These are phyloP conservation scores for Odontarrhena argentea DNA, from an alignment of 345 rosid genomes.

Conservation along the genomic window DNA sequence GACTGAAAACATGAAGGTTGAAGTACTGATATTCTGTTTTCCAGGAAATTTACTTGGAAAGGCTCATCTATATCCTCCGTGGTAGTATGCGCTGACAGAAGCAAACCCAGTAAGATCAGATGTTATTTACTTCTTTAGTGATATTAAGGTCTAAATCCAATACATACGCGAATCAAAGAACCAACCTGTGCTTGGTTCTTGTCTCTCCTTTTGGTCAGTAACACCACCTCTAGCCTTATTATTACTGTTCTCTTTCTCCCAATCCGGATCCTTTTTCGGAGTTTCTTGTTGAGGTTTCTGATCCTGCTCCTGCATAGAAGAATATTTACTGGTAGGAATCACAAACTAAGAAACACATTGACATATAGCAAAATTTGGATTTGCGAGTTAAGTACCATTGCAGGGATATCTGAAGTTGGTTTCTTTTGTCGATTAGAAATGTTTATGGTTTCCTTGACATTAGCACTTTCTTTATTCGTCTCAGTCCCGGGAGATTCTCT, in stretches of 20 bases:
- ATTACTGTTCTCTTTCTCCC: slow-evolving; percentile 17
- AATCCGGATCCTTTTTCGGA: slow-evolving; percentile 36
- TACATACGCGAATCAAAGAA: slow-evolving; percentile 26
- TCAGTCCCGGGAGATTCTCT: slow-evolving; percentile 36
- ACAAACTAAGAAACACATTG: slow-evolving; percentile 4
- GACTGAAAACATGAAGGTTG: neutral
- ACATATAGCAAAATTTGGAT: slow-evolving; percentile 8
- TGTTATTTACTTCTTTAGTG: neutral
- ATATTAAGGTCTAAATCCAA: neutral
- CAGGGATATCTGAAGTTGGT: slow-evolving; percentile 31
- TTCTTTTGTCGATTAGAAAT: slow-evolving; percentile 29
- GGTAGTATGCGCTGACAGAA: slow-evolving; percentile 46
- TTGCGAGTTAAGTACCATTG: slow-evolving; percentile 38
- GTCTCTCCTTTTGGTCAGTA: slow-evolving; percentile 46
- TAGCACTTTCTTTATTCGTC: slow-evolving; percentile 19
- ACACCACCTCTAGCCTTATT: slow-evolving; percentile 27
- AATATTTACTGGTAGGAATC: slow-evolving; percentile 1
- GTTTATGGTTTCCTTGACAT: slow-evolving; percentile 36
- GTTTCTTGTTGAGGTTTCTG: slow-evolving; percentile 36
- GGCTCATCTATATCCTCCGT: slow-evolving; percentile 55
- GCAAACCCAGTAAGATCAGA: slow-evolving; percentile 5
- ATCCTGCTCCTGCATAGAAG: slow-evolving; percentile 14
- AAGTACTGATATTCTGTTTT: slow-evolving; percentile 24
- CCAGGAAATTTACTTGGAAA: slow-evolving; percentile 52
- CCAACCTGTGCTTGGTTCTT: slow-evolving; percentile 53